Evolutionary conservation across 2,329 filamentous ascomycete species (phyloP).

Genomic region (Xylariaceae sp.): DNA sequence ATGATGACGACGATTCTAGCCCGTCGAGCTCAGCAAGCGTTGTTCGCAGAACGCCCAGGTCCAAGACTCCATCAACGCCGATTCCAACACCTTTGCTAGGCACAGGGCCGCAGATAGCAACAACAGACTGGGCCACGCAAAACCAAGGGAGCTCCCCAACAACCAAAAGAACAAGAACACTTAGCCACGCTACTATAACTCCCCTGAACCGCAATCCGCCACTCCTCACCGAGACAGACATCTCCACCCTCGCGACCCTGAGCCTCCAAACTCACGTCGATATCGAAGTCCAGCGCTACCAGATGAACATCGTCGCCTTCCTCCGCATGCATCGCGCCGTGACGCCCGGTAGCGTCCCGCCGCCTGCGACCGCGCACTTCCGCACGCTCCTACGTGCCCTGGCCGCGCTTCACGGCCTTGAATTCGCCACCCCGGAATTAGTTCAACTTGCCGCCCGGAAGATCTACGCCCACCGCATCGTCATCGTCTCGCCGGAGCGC

Average conservation of each 20-base stretch:
- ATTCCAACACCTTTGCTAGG: constrained; percentile 5
- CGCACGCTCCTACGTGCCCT: constrained; percentile 63
- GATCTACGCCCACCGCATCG: constrained; percentile 79
- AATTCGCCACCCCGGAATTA: constrained; percentile 78
- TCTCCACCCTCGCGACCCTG: constrained; percentile 55
- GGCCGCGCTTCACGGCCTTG: constrained; percentile 72
- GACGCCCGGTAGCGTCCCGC: constrained; percentile 63
- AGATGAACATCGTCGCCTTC: constrained; percentile 82
- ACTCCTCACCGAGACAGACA: constrained; percentile 38
- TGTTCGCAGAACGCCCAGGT: constrained; percentile 28
- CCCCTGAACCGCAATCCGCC: not conserved
- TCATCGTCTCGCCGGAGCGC: constrained; percentile 58
- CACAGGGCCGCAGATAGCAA: constrained; percentile 1
- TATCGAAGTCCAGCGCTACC: constrained; percentile 74
- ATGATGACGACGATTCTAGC: constrained; percentile 4
- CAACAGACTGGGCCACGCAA: constrained; percentile 13
- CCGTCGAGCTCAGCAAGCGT: constrained; percentile 36
- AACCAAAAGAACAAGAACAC: not conserved
- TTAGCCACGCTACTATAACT: not conserved
- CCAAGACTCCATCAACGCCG: constrained; percentile 11
- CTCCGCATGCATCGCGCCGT: constrained; percentile 84
- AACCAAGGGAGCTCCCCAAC: not conserved
- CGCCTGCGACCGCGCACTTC: constrained; percentile 73
- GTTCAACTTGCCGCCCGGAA: constrained; percentile 78
- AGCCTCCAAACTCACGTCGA: constrained; percentile 57